Evolutionary conservation across 352 stramenopile species (phyloP).

Genomic region (Globisporangium cylindrosporum): DNA sequence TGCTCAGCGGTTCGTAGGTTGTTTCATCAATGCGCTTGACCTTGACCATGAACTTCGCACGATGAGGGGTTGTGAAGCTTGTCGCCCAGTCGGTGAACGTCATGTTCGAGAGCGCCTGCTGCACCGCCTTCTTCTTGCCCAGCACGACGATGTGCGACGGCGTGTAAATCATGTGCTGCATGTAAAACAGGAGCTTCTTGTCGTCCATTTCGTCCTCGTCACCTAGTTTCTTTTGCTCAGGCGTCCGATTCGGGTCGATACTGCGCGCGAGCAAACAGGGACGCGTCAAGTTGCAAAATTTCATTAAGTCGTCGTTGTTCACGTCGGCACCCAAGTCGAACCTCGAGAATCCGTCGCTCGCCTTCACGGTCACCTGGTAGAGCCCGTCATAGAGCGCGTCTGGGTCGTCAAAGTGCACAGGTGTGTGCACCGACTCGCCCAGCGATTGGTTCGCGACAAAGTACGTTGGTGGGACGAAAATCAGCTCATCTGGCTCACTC

Average conservation of each 20-base stretch:
- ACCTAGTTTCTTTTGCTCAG: constrained; percentile 14
- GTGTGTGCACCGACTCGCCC: constrained; percentile 23
- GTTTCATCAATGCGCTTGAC: constrained; percentile 30
- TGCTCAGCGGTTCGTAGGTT: constrained; percentile 15
- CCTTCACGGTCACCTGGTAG: constrained; percentile 49
- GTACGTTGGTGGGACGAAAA: constrained; percentile 41
- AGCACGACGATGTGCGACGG: constrained; percentile 39
- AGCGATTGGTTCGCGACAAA: constrained; percentile 28
- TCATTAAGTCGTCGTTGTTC: constrained; percentile 57
- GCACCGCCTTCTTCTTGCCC: constrained; percentile 36
- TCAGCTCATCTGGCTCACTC: constrained; percentile 40
- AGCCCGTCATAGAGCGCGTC: constrained; percentile 32
- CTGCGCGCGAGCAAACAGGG: constrained; percentile 44
- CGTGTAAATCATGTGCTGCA: constrained; percentile 32
- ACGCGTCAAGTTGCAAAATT: constrained; percentile 39
- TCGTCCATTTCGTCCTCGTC: constrained; percentile 19
- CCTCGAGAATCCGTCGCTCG: constrained; percentile 26
- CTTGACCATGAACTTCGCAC: constrained; percentile 34
- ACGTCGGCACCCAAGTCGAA: constrained; percentile 48
- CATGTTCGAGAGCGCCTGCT: constrained; percentile 31
- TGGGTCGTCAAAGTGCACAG: constrained; percentile 55
- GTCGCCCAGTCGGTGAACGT: constrained; percentile 32
- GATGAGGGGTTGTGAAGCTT: constrained; percentile 23
- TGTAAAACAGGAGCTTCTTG: constrained; percentile 21
- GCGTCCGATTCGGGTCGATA: constrained; percentile 22